Evolutionary conservation across 306 rosid species (phyloP).

Genomic region (Gynostemma pentaphyllum): DNA sequence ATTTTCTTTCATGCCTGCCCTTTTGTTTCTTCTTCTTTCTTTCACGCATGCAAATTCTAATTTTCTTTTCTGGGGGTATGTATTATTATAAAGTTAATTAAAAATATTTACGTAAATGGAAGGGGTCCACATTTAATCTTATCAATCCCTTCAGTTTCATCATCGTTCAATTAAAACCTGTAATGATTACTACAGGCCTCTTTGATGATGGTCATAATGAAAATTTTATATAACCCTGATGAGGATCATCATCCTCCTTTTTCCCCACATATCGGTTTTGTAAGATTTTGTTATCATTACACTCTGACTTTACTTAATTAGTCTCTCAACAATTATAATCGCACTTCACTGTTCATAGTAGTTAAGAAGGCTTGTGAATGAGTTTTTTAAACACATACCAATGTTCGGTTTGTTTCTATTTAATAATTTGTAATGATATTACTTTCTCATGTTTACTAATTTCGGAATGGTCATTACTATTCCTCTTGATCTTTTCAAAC

Average conservation of each 20-base stretch:
- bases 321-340: background rate
- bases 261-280: slow-evolving; percentile 1
- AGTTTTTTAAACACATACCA: too few relatives aligned
- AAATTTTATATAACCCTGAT: background rate
- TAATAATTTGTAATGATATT: too few relatives aligned
- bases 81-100: too few relatives aligned
- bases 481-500: too few relatives aligned
- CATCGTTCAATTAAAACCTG: slow-evolving; percentile 3
- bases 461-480: too few relatives aligned
- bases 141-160: slow-evolving; percentile 4
- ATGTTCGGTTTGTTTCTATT: too few relatives aligned
- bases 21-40: background rate
- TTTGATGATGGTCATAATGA: slow-evolving; percentile 8
- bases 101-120: background rate
- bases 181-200: slow-evolving; percentile 4
- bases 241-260: background rate
- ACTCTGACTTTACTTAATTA: background rate
- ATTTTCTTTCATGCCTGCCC: background rate
- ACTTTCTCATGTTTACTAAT: too few relatives aligned
- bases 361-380: too few relatives aligned
- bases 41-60: background rate
- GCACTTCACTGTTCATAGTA: too few relatives aligned
- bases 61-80: too few relatives aligned
- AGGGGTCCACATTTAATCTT: background rate
- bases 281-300: slow-evolving; percentile 5